A percentile compares a stretch with the other conserved stretches of the same genome.
Evolutionary conservation across 148 eudicot genomes (phyloP).

Genomic region (Vaccinium corymbosum): DNA sequence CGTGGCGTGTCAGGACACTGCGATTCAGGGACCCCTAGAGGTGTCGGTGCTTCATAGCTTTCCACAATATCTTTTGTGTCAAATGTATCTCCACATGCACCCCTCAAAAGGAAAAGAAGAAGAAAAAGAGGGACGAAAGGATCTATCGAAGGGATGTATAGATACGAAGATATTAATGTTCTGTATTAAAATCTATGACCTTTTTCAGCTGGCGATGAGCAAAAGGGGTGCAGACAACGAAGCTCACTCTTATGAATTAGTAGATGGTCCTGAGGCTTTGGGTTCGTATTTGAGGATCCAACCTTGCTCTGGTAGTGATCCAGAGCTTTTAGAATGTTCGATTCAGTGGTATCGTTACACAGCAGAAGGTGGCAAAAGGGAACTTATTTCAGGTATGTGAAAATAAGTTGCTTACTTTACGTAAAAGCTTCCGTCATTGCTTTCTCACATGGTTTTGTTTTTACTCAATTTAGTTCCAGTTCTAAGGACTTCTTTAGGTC

Average conservation of each 20-base stretch:
- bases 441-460: background rate
- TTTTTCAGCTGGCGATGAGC: slow-evolving; percentile 66
- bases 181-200: background rate
- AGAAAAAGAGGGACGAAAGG: background rate
- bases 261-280: slow-evolving; percentile 75
- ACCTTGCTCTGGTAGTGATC: slow-evolving; percentile 52
- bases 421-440: background rate
- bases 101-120: background rate
- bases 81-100: background rate
- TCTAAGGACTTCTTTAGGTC: background rate
- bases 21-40: too few species aligned
- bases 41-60: too few species aligned
- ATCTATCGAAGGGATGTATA: background rate
- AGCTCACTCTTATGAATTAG: slow-evolving; percentile 56
- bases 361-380: slow-evolving; percentile 61
- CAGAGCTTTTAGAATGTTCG: slow-evolving; percentile 64
- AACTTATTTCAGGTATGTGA: slow-evolving; percentile 75
- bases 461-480: background rate
- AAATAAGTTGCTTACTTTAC: slow-evolving; percentile 7
- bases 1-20: too few species aligned
- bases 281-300: slow-evolving; percentile 75
- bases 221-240: slow-evolving; percentile 47
- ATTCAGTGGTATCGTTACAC: slow-evolving; percentile 88
- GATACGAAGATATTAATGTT: slow-evolving; percentile 5
- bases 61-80: background rate